Percentiles rank a stretch among this genome's conserved stretches.
phyloP scores from a whole-genome alignment of 306 rosid species.

The Pterocarpus macrocarpus region DNA sequence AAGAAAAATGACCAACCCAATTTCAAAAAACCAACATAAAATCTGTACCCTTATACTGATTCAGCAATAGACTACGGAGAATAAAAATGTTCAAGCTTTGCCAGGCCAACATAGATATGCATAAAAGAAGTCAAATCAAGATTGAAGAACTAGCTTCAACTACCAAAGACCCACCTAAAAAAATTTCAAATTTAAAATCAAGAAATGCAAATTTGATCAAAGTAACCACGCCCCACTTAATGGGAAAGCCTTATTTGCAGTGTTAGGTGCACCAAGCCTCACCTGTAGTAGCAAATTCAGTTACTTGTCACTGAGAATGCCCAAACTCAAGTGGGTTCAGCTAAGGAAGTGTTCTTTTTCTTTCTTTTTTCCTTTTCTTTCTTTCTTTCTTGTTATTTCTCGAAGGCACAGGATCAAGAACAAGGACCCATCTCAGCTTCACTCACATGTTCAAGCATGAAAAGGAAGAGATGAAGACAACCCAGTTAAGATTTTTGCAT shows the following conservation, averaged over 20 bases:
- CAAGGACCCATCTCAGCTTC: conserved; percentile 35
- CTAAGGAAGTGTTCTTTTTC: conserved; percentile 1
- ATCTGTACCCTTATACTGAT: conserved; percentile 20
- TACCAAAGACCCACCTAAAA: conserved; percentile 39
- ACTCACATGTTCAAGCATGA: conserved; percentile 9
- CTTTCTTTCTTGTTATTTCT: not conserved
- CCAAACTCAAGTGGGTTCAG: conserved; percentile 47
- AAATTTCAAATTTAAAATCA: conserved; percentile 25
- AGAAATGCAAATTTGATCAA: conserved; percentile 45
- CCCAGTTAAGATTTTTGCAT: conserved; percentile 14
- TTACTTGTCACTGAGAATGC: conserved; percentile 44
- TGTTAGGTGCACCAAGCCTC: conserved; percentile 42
- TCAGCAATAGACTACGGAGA: conserved; percentile 10
- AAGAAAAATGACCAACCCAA: conserved; percentile 12
- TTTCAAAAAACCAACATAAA: conserved; percentile 42
- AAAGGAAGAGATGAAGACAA: conserved; percentile 37
- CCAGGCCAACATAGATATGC: conserved; percentile 26
- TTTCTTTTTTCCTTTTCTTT: conserved; percentile 5
- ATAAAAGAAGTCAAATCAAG: conserved; percentile 27
- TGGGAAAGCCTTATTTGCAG: not conserved
- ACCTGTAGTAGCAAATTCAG: conserved; percentile 38
- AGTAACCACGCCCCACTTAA: conserved; percentile 20
- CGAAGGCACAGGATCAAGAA: conserved; percentile 37
- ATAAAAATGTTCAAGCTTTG: conserved; percentile 33
- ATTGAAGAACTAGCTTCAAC: conserved; percentile 37